Evolutionary conservation across 1,284 basidiomycete genomes (phyloP).

Genomic region (Papiliotrema laurentii): DNA sequence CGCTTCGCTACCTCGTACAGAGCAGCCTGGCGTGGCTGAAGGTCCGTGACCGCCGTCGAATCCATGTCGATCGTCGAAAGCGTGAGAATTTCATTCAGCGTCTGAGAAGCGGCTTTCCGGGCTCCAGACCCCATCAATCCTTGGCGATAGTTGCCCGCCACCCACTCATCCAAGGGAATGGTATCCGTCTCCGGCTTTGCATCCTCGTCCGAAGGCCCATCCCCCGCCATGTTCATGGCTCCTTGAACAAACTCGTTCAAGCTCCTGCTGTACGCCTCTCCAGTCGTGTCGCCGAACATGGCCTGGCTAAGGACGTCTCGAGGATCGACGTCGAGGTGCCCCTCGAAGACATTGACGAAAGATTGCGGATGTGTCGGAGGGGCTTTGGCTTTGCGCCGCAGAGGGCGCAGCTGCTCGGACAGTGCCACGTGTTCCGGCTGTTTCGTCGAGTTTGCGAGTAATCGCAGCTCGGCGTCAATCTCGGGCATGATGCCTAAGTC

Average conservation of each 20-base stretch:
- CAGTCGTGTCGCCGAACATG: conserved; percentile 26
- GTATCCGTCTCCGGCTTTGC: neutral
- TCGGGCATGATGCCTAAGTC: conserved; percentile 37
- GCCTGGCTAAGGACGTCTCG: conserved; percentile 22
- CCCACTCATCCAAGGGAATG: conserved; percentile 25
- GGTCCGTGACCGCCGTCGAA: too few species aligned
- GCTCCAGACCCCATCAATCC: conserved; percentile 19
- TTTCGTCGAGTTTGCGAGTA: neutral
- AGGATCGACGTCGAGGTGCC: conserved; percentile 3
- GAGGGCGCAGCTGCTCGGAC: conserved; percentile 27
- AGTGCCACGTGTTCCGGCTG: conserved; percentile 9
- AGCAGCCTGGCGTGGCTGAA: too few species aligned
- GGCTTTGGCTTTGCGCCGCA: neutral
- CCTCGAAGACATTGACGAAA: conserved; percentile 34
- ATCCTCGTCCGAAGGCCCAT: neutral
- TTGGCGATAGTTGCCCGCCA: conserved; percentile 20
- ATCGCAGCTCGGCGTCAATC: conserved; percentile 23
- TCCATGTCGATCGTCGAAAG: too few species aligned
- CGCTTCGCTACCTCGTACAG: conserved; percentile 7
- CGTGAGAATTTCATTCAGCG: conserved; percentile 7
- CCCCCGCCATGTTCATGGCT: conserved; percentile 22
- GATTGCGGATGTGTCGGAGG: neutral
- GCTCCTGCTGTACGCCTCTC: conserved; percentile 42
- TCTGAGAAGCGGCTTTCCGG: conserved; percentile 7
- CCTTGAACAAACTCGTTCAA: conserved; percentile 39